Evolutionary conservation across 2,329 filamentous ascomycete species (phyloP).

Genomic region (Penicillium sp.): DNA sequence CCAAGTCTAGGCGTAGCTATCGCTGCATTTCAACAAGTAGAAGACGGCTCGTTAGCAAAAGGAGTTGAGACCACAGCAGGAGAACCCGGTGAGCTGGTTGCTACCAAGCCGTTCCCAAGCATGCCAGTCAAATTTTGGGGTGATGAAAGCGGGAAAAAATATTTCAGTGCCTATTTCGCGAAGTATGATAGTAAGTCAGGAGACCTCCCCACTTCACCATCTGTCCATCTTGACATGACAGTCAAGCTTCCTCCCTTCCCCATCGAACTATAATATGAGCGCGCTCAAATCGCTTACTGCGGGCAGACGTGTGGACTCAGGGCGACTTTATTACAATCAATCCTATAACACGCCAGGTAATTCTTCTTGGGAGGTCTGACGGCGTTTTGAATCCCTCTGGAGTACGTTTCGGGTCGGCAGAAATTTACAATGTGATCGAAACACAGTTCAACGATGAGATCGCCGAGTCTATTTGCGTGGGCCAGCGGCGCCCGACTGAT

Average conservation of each 20-base stretch:
- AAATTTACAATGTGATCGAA: constrained; percentile 72
- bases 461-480: constrained; percentile 73
- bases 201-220: too few relatives aligned
- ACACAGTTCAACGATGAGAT: constrained; percentile 51
- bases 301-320: constrained; percentile 71
- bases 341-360: constrained; percentile 60
- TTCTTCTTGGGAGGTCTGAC: constrained; percentile 52
- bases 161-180: constrained; percentile 37
- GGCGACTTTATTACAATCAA: constrained; percentile 76
- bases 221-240: too few relatives aligned
- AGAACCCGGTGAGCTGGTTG: constrained; percentile 72
- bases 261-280: too few relatives aligned
- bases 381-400: constrained; percentile 79
- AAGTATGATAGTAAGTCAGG: constrained; percentile 15
- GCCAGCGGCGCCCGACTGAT: constrained; percentile 65
- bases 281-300: not conserved
- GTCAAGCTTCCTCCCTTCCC: too few relatives aligned
- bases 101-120: constrained; percentile 69
- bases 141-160: constrained; percentile 54
- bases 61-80: constrained; percentile 59
- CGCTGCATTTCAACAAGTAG: constrained; percentile 47
- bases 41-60: constrained; percentile 33
- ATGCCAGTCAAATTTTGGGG: constrained; percentile 66
- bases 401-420: constrained; percentile 75
- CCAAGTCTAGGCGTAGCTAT: constrained; percentile 54